Base-by-base conservation (phyloP, 192 early-diverging fungal genomes). In the Rhizophagus clarus region DNA sequence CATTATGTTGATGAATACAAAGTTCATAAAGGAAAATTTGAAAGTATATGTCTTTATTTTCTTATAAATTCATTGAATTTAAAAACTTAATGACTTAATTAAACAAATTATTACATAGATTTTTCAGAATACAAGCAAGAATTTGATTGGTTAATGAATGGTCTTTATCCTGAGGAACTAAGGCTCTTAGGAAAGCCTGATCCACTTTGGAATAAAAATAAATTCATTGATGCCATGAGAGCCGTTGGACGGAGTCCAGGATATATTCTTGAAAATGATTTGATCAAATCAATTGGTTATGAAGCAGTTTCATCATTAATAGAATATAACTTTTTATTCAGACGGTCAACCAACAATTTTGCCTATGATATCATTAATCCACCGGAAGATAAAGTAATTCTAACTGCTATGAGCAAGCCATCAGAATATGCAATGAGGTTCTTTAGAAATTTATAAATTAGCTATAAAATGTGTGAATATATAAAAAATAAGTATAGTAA, bases 1-100 rank as follows among this genome's bases (percentile, higher is more conserved):
- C 14, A 49, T 20, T 42, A 42, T 72, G 70, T 72, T 72, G 34
- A 42, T 24, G 70, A 72, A 72, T 72, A 72, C 42, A 72, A 42
- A 72, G 20, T 24, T 72, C 45, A 72, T 20, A 49, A 1, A 47
- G 70, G 70, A 72, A 26, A 72, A 29, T 17, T 72, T 42, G 20
- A 42, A 72, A 49, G 70, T 45, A 40, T 0, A 26, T 1, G 26
- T 66, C 26, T 11, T 10, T 8, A 22, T 72, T 40, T 24, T 2
- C 42, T 47, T 7, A 17, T 24, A 40, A 8, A n/a, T 24, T n/a
- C 22, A n/a, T n/a, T 14, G 42, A 26, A 66, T 66, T 34, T 3
- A 34, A 34, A 6, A 34, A 0, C 5, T 34, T 34, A 34, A 34
- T 34, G 2, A 0, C 34, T 34, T 34, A 6, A 34, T 34, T 34